A percentile compares a stretch with the other conserved stretches of the same genome.
Evolutionary conservation across 192 early-diverging fungal genomes (phyloP).

Genomic region (Mortierella hygrophila): DNA sequence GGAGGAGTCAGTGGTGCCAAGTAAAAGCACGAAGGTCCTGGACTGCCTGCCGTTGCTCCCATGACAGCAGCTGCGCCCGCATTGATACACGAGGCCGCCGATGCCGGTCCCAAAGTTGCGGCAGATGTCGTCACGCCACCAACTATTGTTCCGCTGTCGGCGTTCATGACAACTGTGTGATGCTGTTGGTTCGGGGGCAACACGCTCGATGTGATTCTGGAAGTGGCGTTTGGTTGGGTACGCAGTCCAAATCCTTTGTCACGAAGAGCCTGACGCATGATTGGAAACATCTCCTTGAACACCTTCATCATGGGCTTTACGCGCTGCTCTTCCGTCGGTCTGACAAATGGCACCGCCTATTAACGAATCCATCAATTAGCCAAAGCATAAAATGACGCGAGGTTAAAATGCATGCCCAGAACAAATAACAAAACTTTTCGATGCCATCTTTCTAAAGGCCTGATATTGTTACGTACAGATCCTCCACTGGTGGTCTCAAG

Average conservation of each 20-base stretch:
- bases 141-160: conserved; percentile 12
- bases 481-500: conserved; percentile 29
- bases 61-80: conserved; percentile 31
- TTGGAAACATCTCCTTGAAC: conserved; percentile 55
- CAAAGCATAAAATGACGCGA: neutral
- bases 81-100: conserved; percentile 23
- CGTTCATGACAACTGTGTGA: conserved; percentile 10
- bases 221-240: conserved; percentile 43
- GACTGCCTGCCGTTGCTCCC: neutral
- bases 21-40: conserved; percentile 35
- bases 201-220: conserved; percentile 40
- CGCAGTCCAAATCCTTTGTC: conserved; percentile 53
- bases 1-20: conserved; percentile 50
- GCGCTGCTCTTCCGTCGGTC: conserved; percentile 37
- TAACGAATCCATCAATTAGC: neutral
- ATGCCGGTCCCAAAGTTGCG: conserved; percentile 22
- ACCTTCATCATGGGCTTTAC: conserved; percentile 50
- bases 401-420: neutral
- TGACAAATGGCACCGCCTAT: conserved; percentile 38
- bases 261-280: conserved; percentile 44
- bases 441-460: neutral
- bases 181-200: conserved; percentile 24
- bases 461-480: neutral
- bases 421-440: neutral
- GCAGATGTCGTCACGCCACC: conserved; percentile 5